Percentiles rank a stretch among this genome's conserved stretches.
Conservation (phyloP, 139 green algal species). For the Zygnema circumcarinatum region DNA sequence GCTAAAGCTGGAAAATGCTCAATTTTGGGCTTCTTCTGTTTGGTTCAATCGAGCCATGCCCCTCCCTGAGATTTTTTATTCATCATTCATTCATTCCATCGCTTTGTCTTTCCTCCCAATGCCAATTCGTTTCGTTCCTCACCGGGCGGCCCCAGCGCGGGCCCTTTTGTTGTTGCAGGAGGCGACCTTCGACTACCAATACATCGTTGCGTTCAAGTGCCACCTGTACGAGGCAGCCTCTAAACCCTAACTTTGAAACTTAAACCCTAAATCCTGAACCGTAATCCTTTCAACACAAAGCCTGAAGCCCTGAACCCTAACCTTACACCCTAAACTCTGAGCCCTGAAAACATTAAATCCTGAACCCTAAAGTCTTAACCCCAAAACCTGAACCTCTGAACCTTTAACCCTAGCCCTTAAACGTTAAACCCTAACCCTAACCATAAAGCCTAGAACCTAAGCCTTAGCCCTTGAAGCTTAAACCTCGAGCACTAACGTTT, state of each 20-base stretch:
- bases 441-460: no score
- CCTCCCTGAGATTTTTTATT: neutral
- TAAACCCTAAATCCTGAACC: no score
- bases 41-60: neutral
- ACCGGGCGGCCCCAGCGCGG: neutral
- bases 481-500: no score
- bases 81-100: neutral
- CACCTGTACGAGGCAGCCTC: conserved; percentile 50
- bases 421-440: no score
- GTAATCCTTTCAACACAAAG: no score
- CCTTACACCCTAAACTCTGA: no score
- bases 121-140: neutral
- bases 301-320: no score
- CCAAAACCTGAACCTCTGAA: neutral
- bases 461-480: no score
- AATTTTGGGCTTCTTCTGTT: neutral
- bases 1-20: neutral
- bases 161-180: conserved; percentile 29
- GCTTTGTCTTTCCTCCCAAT: neutral
- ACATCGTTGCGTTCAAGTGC: conserved; percentile 48
- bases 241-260: no score
- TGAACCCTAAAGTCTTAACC: no score
- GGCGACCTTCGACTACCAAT: conserved; percentile 53
- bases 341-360: no score
- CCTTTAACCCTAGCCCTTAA: conserved; percentile 14